These are phyloP conservation scores for Pestalotiopsis sp. DNA, from an alignment of 2,329 filamentous ascomycete species.

Conservation along the genomic window DNA sequence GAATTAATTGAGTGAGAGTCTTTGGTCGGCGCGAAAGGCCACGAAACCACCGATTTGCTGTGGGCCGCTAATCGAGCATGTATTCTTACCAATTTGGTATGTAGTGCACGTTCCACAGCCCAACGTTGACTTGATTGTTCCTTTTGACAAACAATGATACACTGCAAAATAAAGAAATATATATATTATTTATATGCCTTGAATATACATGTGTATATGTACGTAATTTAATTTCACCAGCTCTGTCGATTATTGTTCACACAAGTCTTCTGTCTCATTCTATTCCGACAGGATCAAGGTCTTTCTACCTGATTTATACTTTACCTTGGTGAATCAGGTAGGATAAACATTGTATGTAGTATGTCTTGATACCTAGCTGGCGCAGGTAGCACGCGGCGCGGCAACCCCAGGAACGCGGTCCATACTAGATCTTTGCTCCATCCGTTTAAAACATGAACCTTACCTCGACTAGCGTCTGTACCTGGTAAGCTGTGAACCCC, in stretches of 20 bases:
- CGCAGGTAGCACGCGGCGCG: background rate
- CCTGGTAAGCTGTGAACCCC: background rate
- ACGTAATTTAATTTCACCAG: too few species aligned
- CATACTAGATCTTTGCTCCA: background rate
- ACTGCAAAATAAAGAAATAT: background rate
- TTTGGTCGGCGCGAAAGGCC: constrained; percentile 3
- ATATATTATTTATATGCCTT: background rate
- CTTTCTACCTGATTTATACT: too few species aligned
- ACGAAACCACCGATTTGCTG: constrained; percentile 8
- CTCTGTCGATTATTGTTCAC: too few species aligned
- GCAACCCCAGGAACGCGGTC: background rate
- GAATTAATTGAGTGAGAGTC: background rate
- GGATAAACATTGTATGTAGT: too few species aligned
- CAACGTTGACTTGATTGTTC: too few species aligned
- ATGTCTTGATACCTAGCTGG: too few species aligned
- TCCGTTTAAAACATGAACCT: background rate
- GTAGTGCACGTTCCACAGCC: too few species aligned
- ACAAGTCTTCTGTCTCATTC: too few species aligned
- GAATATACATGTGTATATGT: background rate
- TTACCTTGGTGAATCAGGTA: too few species aligned
- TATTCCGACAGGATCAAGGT: too few species aligned
- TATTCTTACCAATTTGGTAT: too few species aligned
- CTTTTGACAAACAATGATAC: too few species aligned
- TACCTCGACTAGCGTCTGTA: background rate
- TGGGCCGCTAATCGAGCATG: background rate